Base-by-base conservation (phyloP, 1,284 basidiomycete genomes). In the Papiliotrema nemorosa region DNA sequence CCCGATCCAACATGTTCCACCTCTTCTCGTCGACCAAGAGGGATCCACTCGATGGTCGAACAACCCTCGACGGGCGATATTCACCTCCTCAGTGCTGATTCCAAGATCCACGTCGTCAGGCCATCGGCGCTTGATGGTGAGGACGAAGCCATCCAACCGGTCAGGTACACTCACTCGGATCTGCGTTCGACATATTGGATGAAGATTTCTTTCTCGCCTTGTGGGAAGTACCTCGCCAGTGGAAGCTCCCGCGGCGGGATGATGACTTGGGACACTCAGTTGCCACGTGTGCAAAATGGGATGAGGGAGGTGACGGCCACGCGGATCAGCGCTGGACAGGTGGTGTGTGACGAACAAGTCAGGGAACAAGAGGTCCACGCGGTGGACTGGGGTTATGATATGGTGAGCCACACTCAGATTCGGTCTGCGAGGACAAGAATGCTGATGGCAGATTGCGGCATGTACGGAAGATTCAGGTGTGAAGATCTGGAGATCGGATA, bases 351-450 rank as follows among this genome's bases (percentile, higher is more conserved):
- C n/a, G 26, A 20, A 9, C 35, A 25, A 7, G 42, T 18, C 5
- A 38, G 57, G 21, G 54, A 59, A 40, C 54, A 64, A 5, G 69
- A 74, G 49, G 65, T 74, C 1, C 58, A 63, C 9, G 69, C 72
- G 2, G 61, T 74, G 0, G 74, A 73, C 53, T 72, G 70, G 69
- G 74, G 64, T 5, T 62, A 65, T 38, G 72, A 73, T 49, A 67
- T 72, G 62, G 70, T 73, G 46, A 60, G 70, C 60, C 22, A 2
- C 38, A 13, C 26, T 26, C 16, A 10, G 10, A 9, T 16, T 33
- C 16, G 31, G 10, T 9, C 9, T 33, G 31, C 16, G 29, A n/a
- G 9, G 13, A 48, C 26, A 7, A 35, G 3, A 22, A 16, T 12
- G 40, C 37, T 47, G 36, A 39, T 39, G 14, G 18, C 48, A 72